Evolutionary conservation across 139 green algal genomes (phyloP).

Genomic region (Medakamo hakoo): DNA sequence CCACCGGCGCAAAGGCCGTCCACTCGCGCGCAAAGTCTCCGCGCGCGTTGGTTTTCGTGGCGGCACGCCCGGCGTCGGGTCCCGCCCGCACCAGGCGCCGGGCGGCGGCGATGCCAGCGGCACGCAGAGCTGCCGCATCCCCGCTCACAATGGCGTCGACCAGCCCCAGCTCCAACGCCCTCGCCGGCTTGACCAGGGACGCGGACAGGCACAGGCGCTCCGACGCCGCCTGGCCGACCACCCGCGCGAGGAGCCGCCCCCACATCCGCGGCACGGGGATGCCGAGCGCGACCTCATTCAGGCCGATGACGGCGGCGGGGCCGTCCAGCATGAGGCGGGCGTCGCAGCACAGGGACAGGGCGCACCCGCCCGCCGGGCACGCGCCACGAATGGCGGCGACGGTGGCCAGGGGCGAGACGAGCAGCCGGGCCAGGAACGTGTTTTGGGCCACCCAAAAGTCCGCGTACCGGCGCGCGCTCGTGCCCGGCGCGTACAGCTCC

Average conservation of each 20-base stretch:
- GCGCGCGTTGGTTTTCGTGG: slow-evolving; percentile 40
- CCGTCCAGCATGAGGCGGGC: slow-evolving; percentile 57
- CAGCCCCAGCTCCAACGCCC: slow-evolving; percentile 46
- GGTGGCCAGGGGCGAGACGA: slow-evolving; percentile 50
- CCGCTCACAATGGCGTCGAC: slow-evolving; percentile 49
- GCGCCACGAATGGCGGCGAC: slow-evolving; percentile 68
- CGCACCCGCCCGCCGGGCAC: slow-evolving; percentile 82
- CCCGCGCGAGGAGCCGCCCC: slow-evolving; percentile 43
- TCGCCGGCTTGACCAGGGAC: slow-evolving; percentile 15
- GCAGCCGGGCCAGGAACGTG: slow-evolving; percentile 47
- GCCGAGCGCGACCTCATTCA: slow-evolving; percentile 70
- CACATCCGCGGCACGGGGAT: slow-evolving; percentile 79
- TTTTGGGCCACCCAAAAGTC: slow-evolving; percentile 69
- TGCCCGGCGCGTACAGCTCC: slow-evolving; percentile 69
- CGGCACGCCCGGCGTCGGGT: too few relatives aligned
- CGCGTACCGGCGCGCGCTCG: slow-evolving; percentile 21
- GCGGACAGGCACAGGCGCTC: slow-evolving; percentile 40
- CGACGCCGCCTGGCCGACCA: slow-evolving; percentile 20
- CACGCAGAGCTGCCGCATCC: slow-evolving; percentile 15
- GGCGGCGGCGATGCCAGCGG: not conserved
- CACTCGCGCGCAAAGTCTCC: slow-evolving; percentile 39
- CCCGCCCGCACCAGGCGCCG: not conserved
- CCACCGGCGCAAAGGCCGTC: slow-evolving; percentile 30
- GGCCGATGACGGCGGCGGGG: slow-evolving; percentile 22
- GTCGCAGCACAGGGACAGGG: slow-evolving; percentile 75